Conservation (phyloP, 768 basidiomycete genomes). For the Leccinellum luteum region DNA sequence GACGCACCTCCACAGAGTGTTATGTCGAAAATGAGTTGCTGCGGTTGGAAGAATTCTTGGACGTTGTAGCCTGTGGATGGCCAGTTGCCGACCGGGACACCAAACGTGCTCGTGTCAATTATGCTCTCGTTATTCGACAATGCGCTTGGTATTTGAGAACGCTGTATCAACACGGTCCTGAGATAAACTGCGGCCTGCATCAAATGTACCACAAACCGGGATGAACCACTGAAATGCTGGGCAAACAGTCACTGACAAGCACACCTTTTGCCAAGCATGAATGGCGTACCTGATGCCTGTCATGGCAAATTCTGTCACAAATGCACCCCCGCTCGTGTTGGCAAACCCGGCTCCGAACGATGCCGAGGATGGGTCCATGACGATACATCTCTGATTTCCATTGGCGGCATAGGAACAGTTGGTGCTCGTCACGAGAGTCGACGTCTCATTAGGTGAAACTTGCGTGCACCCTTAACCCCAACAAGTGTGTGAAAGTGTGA, state of each 20-base stretch:
- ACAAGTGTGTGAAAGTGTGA: not conserved
- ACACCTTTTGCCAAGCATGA: not conserved
- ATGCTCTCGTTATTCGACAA: conserved; percentile 49
- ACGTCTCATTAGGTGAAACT: conserved; percentile 46
- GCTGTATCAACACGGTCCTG: conserved; percentile 15
- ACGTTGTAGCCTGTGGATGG: conserved; percentile 54
- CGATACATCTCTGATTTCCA: conserved; percentile 63
- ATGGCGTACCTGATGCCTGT: conserved; percentile 59
- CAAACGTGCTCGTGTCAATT: conserved; percentile 55
- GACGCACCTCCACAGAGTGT: conserved; percentile 62
- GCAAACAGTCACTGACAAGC: not conserved
- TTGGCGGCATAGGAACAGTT: conserved; percentile 59
- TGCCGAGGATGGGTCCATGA: conserved; percentile 48
- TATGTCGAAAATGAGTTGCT: conserved; percentile 71
- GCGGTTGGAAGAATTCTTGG: conserved; percentile 53
- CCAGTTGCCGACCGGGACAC: conserved; percentile 71
- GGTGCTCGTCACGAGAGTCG: conserved; percentile 52
- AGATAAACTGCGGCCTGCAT: not conserved
- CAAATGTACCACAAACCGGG: conserved; percentile 15
- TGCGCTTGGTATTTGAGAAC: conserved; percentile 43
- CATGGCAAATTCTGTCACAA: conserved; percentile 67
- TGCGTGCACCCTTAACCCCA: conserved; percentile 49
- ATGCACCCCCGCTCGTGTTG: conserved; percentile 66
- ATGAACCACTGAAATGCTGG: conserved; percentile 35
- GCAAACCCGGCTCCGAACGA: conserved; percentile 72